These are phyloP conservation scores for Ustilago lituana DNA, from an alignment of 1,284 basidiomycete genomes.

Conservation along the genomic window DNA sequence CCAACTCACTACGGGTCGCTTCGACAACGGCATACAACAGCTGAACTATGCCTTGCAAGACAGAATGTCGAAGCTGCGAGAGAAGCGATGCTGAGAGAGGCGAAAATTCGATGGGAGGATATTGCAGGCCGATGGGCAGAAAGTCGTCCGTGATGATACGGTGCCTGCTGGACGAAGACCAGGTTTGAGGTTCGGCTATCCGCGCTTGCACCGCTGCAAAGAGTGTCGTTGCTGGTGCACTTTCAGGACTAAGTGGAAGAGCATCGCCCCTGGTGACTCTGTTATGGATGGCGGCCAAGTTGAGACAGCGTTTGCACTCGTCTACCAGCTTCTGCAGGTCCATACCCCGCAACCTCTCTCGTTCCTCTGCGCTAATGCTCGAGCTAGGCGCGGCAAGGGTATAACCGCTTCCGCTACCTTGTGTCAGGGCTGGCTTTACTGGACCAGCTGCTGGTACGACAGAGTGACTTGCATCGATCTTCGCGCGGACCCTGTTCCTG, in stretches of 20 bases:
- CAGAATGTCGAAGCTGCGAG: slow-evolving; percentile 6
- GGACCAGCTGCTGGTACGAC: background rate
- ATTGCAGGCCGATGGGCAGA: slow-evolving; percentile 13
- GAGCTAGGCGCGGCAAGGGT: background rate
- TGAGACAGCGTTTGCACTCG: slow-evolving; percentile 22
- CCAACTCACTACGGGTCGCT: slow-evolving; percentile 3
- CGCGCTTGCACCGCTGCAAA: slow-evolving; percentile 8
- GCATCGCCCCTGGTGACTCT: background rate
- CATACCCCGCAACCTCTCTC: background rate
- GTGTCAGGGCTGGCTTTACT: no score
- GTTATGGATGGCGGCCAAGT: slow-evolving; percentile 7
- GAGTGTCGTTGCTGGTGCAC: slow-evolving; percentile 1
- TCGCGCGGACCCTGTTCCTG: slow-evolving; percentile 20
- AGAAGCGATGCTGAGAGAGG: slow-evolving; percentile 7
- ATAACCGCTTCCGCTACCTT: background rate
- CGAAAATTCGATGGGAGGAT: slow-evolving; percentile 7
- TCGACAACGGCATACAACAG: slow-evolving; percentile 2
- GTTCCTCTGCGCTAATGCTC: slow-evolving; percentile 1
- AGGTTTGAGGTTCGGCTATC: slow-evolving; percentile 16
- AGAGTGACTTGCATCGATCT: slow-evolving; percentile 22
- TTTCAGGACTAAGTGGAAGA: background rate
- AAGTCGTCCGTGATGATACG: slow-evolving; percentile 19
- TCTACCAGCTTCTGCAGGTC: slow-evolving; percentile 33
- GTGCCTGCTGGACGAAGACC: background rate
- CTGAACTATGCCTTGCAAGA: slow-evolving; percentile 10